Percentiles rank a stretch among this genome's conserved stretches.
Conservation (phyloP, 495 filamentous ascomycete species). For the Neohortaea acidophila region DNA sequence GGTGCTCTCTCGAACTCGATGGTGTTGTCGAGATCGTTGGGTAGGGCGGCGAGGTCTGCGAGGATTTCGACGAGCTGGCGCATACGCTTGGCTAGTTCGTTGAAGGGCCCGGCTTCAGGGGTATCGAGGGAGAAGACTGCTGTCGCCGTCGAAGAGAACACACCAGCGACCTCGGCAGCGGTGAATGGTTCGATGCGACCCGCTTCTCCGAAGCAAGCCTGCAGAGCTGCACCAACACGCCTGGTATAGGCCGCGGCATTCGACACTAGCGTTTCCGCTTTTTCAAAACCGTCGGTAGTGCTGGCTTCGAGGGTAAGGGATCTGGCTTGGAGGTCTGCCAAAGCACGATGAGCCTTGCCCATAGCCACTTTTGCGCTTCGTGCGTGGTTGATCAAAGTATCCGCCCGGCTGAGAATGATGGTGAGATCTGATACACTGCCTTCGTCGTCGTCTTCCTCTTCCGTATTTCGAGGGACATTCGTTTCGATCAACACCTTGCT, state of each 20-base stretch:
- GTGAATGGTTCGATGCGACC: slow-evolving; percentile 52
- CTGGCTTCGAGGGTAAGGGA: slow-evolving; percentile 58
- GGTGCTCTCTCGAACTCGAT: slow-evolving; percentile 67
- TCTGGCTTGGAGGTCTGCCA: slow-evolving; percentile 63
- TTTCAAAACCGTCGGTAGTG: slow-evolving; percentile 39
- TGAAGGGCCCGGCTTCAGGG: slow-evolving; percentile 46
- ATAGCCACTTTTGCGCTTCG: slow-evolving; percentile 74
- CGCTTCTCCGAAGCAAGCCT: slow-evolving; percentile 54
- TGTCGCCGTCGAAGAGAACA: slow-evolving; percentile 42
- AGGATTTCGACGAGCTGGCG: slow-evolving; percentile 48
- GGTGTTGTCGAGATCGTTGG: slow-evolving; percentile 60
- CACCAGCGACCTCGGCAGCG: slow-evolving; percentile 46
- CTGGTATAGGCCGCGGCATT: slow-evolving; percentile 55
- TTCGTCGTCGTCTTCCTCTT: slow-evolving; percentile 43
- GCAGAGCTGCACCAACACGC: slow-evolving; percentile 49
- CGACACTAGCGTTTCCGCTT: slow-evolving; percentile 45
- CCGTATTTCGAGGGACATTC: slow-evolving; percentile 32
- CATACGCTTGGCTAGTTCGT: slow-evolving; percentile 50
- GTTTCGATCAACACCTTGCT: slow-evolving; percentile 43
- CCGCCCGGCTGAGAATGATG: slow-evolving; percentile 56
- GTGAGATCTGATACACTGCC: slow-evolving; percentile 42
- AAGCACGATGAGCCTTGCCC: slow-evolving; percentile 57
- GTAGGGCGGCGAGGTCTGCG: slow-evolving; percentile 55
- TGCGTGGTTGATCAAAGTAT: slow-evolving; percentile 55
- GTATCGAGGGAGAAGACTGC: slow-evolving; percentile 29